These are phyloP conservation scores for Vanilla planifolia DNA, from an alignment of 106 monocot genomes.

Conservation along the genomic window DNA sequence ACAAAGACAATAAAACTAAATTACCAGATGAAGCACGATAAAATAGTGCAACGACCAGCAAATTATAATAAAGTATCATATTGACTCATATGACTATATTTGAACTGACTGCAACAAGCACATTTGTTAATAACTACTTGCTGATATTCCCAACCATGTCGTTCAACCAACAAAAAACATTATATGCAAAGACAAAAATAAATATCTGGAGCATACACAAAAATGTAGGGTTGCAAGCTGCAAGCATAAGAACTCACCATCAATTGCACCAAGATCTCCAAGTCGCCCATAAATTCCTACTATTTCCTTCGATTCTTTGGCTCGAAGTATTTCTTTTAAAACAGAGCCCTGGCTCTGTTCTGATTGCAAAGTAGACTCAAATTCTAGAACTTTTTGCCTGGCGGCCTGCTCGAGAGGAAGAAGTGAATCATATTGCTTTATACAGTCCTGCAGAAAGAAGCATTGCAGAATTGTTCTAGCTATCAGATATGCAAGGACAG, in stretches of 20 bases:
- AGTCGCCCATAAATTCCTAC: slow-evolving; percentile 93
- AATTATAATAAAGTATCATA: too few relatives aligned
- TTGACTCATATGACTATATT: too few relatives aligned
- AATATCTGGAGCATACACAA: not conserved
- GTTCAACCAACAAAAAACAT: not conserved
- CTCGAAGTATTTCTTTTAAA: slow-evolving; percentile 78
- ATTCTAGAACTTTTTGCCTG: slow-evolving; percentile 83
- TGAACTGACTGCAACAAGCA: too few relatives aligned
- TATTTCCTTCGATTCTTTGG: slow-evolving; percentile 81
- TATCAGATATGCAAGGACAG: not conserved
- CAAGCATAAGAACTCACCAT: slow-evolving; percentile 37
- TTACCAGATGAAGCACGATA: too few relatives aligned
- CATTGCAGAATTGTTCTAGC: not conserved
- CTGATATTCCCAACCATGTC: not conserved
- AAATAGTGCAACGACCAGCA: too few relatives aligned
- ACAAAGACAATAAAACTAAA: too few relatives aligned
- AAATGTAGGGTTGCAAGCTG: not conserved
- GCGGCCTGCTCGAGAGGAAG: slow-evolving; percentile 89
- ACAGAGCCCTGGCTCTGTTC: slow-evolving; percentile 87
- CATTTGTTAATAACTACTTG: too few relatives aligned
- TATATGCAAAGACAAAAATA: not conserved
- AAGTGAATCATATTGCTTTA: slow-evolving; percentile 62
- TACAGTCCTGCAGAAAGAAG: slow-evolving; percentile 52
- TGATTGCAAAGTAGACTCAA: slow-evolving; percentile 59
- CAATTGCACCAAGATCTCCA: slow-evolving; percentile 96